Conservation (phyloP, 1,284 basidiomycete species). For the Puccinia polysora region DNA sequence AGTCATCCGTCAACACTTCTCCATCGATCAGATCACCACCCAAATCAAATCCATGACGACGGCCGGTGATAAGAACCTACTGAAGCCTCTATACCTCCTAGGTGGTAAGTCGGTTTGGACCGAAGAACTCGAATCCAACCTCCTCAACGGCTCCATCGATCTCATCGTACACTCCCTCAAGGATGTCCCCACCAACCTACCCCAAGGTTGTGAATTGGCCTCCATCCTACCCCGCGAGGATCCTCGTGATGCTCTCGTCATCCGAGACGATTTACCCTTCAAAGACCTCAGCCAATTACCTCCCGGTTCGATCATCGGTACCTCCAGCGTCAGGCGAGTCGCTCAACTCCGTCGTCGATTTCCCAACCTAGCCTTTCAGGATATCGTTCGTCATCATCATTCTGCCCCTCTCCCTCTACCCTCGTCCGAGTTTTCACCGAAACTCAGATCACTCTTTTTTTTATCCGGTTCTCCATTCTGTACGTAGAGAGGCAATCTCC, state of each 20-base stretch:
- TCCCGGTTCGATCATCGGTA: conserved; percentile 82
- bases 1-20: conserved; percentile 56
- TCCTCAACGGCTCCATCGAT: conserved; percentile 71
- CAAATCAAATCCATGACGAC: conserved; percentile 79
- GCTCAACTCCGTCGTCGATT: conserved; percentile 80
- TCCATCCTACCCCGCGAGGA: conserved; percentile 83
- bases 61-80: conserved; percentile 85
- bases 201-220: conserved; percentile 76
- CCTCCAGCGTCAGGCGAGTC: conserved; percentile 84
- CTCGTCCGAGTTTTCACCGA: not conserved
- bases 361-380: conserved; percentile 75
- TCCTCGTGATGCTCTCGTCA: conserved; percentile 81
- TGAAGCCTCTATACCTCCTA: conserved; percentile 58
- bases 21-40: conserved; percentile 55
- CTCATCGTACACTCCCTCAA: conserved; percentile 91
- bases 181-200: conserved; percentile 84
- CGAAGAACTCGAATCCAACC: conserved; percentile 81
- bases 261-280: conserved; percentile 71
- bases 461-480: not conserved
- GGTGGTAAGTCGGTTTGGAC: conserved; percentile 81
- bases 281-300: conserved; percentile 77
- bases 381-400: too few species aligned
- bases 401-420: not conserved
- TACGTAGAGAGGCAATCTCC: conserved; percentile 53
- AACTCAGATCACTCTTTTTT: not conserved